A percentile compares a stretch with the other conserved stretches of the same genome.
phyloP scores from a whole-genome alignment of 148 eudicot species.

The Chenopodium suecicum region DNA sequence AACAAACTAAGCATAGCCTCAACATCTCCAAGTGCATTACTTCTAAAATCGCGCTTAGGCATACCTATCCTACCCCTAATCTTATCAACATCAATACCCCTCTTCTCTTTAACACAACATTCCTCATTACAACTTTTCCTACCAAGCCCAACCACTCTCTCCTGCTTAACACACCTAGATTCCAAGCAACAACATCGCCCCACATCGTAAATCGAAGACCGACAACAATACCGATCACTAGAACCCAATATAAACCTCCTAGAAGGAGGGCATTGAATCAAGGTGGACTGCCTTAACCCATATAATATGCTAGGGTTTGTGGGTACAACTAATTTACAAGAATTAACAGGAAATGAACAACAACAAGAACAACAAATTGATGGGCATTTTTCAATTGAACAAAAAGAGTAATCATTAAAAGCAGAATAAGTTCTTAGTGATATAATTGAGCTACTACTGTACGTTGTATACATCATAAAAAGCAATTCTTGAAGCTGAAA shows the following conservation, averaged over 20 bases:
- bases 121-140: conserved; percentile 33
- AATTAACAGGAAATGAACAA: conserved; percentile 25
- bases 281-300: conserved; percentile 72
- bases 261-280: conserved; percentile 61
- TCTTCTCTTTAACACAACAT: conserved; percentile 26
- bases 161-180: conserved; percentile 29
- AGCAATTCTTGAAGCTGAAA: too few species aligned
- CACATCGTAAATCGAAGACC: conserved; percentile 36
- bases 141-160: conserved; percentile 28
- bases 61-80: conserved; percentile 25
- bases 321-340: conserved; percentile 32
- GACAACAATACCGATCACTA: conserved; percentile 31
- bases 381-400: conserved; percentile 26
- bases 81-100: conserved; percentile 17
- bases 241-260: conserved; percentile 45
- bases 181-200: conserved; percentile 37
- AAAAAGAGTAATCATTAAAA: conserved; percentile 20
- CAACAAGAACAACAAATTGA: conserved; percentile 29
- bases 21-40: conserved; percentile 48
- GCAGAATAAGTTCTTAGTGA: conserved; percentile 24
- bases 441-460: conserved; percentile 23
- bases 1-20: conserved; percentile 79
- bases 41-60: conserved; percentile 29
- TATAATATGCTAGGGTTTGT: conserved; percentile 46
- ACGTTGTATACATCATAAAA: conserved; percentile 22